Percentiles rank a stretch among this genome's conserved stretches.
These are phyloP conservation scores for Arthrobotrys musiformis DNA, from an alignment of 2,329 filamentous ascomycete species.

Conservation along the genomic window DNA sequence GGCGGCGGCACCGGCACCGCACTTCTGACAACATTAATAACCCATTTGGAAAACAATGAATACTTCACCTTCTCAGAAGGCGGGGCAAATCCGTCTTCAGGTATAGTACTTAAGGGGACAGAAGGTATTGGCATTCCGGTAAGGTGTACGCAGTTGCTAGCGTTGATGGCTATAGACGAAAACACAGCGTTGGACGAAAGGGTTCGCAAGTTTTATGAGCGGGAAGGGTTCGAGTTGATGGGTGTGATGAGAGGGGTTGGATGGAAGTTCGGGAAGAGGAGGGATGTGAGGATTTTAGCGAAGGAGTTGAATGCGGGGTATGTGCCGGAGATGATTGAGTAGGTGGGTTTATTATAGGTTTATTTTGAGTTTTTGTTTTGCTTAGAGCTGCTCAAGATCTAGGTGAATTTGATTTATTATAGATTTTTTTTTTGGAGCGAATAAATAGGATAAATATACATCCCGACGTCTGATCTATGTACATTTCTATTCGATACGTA, in stretches of 20 bases:
- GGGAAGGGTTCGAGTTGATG: conserved; percentile 17
- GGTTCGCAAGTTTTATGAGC: conserved; percentile 24
- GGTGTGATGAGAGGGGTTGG: conserved; percentile 18
- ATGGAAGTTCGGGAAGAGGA: conserved; percentile 36
- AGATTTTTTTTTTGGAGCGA: neutral
- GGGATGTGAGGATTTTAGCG: conserved; percentile 29
- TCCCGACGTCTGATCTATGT: too few relatives aligned
- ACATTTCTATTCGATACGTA: too few relatives aligned
- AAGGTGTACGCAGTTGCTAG: conserved; percentile 29
- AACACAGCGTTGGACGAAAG: conserved; percentile 3
- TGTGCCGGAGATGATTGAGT: neutral
- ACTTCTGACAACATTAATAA: neutral
- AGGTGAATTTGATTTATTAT: neutral
- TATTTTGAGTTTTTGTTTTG: too few relatives aligned
- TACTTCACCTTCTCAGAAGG: conserved; percentile 37
- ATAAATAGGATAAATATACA: too few relatives aligned
- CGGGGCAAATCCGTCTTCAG: neutral
- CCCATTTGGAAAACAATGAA: conserved; percentile 21
- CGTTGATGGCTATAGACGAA: conserved; percentile 32
- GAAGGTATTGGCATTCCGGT: neutral
- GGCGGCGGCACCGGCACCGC: conserved; percentile 14
- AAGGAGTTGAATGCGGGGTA: conserved; percentile 20
- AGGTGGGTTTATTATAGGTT: neutral
- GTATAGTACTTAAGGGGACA: neutral
- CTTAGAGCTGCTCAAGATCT: too few relatives aligned